These are phyloP conservation scores for Ophiostoma piceae DNA, from an alignment of 2,329 filamentous ascomycete species.

Conservation along the genomic window DNA sequence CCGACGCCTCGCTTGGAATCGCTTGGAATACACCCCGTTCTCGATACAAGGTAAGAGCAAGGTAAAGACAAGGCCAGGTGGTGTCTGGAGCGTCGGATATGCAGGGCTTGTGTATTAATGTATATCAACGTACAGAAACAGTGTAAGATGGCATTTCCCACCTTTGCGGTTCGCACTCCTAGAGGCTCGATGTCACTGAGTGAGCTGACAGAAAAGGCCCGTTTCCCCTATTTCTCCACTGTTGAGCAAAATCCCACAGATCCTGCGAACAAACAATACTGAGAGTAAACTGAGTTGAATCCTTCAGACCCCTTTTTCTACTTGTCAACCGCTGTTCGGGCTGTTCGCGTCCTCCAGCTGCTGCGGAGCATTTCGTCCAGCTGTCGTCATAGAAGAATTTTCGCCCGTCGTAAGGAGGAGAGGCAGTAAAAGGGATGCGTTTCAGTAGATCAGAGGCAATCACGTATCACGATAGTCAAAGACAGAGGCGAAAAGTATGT, in stretches of 20 bases:
- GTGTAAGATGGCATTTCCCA: neutral
- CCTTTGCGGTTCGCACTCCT: conserved; percentile 5
- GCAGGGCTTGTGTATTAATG: neutral
- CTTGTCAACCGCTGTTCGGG: neutral
- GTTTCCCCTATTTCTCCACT: conserved; percentile 6
- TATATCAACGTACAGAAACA: too few relatives aligned
- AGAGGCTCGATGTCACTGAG: neutral
- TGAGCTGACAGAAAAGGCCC: neutral
- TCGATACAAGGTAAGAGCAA: neutral
- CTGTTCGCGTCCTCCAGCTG: conserved; percentile 7
- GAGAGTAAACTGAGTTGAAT: neutral
- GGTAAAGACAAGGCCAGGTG: neutral
- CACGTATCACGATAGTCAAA: too few relatives aligned
- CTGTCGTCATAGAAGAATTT: conserved; percentile 5
- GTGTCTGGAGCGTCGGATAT: neutral
- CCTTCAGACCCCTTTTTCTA: neutral
- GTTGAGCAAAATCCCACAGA: neutral
- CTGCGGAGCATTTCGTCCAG: neutral
- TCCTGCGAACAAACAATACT: too few relatives aligned
- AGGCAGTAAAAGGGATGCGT: too few relatives aligned
- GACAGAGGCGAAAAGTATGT: neutral
- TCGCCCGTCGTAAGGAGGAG: neutral
- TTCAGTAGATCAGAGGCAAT: neutral
- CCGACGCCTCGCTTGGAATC: neutral
- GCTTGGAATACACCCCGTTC: neutral